Evolutionary conservation across 495 filamentous ascomycete species (phyloP), one percentile per base, ranked within the genome.

Genomic region (Xylaria longipes): DNA sequence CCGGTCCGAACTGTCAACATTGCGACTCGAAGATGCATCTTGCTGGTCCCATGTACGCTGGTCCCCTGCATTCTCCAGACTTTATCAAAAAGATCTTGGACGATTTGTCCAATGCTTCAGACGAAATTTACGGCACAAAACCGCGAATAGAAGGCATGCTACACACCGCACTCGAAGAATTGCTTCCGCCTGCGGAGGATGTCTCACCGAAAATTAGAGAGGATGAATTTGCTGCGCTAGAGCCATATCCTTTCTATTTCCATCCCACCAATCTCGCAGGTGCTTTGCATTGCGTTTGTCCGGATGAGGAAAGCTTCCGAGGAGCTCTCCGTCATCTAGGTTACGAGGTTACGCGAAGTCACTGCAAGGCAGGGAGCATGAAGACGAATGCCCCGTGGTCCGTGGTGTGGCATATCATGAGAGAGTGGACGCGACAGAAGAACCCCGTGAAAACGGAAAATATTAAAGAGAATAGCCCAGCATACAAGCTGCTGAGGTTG

Each of bases 41-140:
- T 22, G 90, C 89, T 1, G 96, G 96, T 0, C 96, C 96, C 0
- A 97, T 99, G 94, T 99, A 93, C 85, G 95, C 87, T 60, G 96
- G 96, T 3, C 93, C 91, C 12, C 82, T 99, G 9, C 96, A 98
- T 77, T 95, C 94, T 61, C 82, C 89, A 9, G 85, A 88, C 5
- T 99, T 97, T 74, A 89, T 99, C 69, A 85, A 92, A 73, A 86
- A 82, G 41, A 89, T 99, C 2, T 84, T 99, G 17, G 86, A 87
- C 25, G 84, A 88, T 52, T 85, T 97, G 8, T 88, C 92, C 3
- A 80, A 82, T 2, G 85, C 89, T 2, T 85, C 92, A 11, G 81
- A 82, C 11, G 80, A 89, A 2, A 85, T 88, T 1, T 99, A 99
- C 76, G 86, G 88, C 60, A 99, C 96, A 0, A 88, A 89, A 33